Evolutionary conservation across 2,329 filamentous ascomycete genomes (phyloP), one percentile per base, ranked within the genome.

Genomic region (Hirsutella minnesotensis): DNA sequence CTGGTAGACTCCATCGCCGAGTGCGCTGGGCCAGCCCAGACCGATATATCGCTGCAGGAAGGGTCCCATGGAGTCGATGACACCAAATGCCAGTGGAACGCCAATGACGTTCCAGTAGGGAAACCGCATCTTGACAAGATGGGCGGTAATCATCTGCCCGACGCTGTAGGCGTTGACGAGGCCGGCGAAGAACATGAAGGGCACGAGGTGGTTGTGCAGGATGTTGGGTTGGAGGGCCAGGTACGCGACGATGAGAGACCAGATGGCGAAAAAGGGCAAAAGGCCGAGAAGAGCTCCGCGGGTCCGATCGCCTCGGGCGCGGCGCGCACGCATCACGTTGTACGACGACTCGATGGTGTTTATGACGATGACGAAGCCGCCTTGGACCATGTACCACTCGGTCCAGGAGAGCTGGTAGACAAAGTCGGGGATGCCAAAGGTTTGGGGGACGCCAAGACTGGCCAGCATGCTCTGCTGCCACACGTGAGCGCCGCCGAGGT

Each of bases 151-250:
- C 69, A 96, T 95, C 61, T 89, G 84, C 7, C 90, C 90, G 44
- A 96, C 90, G 41, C 84, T 86, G 68, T 95, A 96, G 47, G 92
- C 89, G 59, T 96, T 96, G 58, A 95, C 74, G 44, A 96, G 69
- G 43, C 89, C 89, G 35, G 84, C 83, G 59, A 92, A 95, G 59
- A 96, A 72, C 49, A 83, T 73, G 62, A 98, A 96, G 1, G 92
- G 89, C 16, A 98, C 77, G 9, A 95, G 72, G 59, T 96, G 87
- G 57, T 81, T 70, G 61, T 83, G 70, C 48, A 94, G 75, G 55
- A 96, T 94, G 48, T 75, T 68, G 4, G 89, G 90, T 60, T 95
- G 86, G 50, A 96, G 77, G 56, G 77, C 80, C 44, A 96, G 73
- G 64, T 96, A 98, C 24, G 75, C 67, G 3, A 79, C 72, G 48